These are phyloP conservation scores for Cerrena zonata DNA, from an alignment of 1,284 basidiomycete species.

Conservation along the genomic window DNA sequence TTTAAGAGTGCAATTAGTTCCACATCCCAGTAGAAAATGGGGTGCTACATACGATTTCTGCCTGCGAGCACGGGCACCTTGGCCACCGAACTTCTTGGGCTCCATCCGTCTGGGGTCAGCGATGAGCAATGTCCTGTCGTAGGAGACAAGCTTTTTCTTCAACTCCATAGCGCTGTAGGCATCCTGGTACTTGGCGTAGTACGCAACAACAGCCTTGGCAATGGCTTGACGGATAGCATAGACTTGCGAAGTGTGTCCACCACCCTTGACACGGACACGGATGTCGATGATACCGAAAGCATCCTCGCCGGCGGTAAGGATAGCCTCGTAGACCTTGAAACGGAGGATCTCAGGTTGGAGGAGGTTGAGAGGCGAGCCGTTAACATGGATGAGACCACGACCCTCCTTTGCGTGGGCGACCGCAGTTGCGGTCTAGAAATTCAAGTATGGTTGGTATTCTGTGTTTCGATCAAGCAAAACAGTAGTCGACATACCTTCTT, in stretches of 20 bases:
- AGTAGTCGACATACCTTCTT: slow-evolving; percentile 70
- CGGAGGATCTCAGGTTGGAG: slow-evolving; percentile 92
- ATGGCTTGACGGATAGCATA: slow-evolving; percentile 99
- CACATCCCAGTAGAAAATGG: neutral
- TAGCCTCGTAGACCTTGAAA: slow-evolving; percentile 96
- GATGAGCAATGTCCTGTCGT: slow-evolving; percentile 92
- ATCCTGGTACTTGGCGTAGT: slow-evolving; percentile 98
- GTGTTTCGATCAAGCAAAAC: slow-evolving; percentile 3
- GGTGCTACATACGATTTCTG: slow-evolving; percentile 73
- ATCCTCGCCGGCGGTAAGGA: slow-evolving; percentile 86
- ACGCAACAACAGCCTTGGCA: slow-evolving; percentile 95
- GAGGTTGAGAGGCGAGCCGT: slow-evolving; percentile 93
- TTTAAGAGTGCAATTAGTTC: slow-evolving; percentile 8
- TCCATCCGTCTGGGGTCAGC: slow-evolving; percentile 99
- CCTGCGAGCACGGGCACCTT: slow-evolving; percentile 91
- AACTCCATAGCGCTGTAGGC: slow-evolving; percentile 94
- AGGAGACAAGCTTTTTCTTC: slow-evolving; percentile 93
- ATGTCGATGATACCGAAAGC: slow-evolving; percentile 86
- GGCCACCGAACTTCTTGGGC: slow-evolving; percentile 98
- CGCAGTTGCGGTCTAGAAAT: slow-evolving; percentile 82
- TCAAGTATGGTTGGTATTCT: neutral
- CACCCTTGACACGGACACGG: slow-evolving; percentile 96
- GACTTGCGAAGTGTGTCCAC: slow-evolving; percentile 98
- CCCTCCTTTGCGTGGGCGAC: slow-evolving; percentile 96
- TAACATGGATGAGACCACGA: slow-evolving; percentile 94